These are phyloP conservation scores for Fusarium xylarioides DNA, from an alignment of 2,329 filamentous ascomycete species.

Conservation along the genomic window DNA sequence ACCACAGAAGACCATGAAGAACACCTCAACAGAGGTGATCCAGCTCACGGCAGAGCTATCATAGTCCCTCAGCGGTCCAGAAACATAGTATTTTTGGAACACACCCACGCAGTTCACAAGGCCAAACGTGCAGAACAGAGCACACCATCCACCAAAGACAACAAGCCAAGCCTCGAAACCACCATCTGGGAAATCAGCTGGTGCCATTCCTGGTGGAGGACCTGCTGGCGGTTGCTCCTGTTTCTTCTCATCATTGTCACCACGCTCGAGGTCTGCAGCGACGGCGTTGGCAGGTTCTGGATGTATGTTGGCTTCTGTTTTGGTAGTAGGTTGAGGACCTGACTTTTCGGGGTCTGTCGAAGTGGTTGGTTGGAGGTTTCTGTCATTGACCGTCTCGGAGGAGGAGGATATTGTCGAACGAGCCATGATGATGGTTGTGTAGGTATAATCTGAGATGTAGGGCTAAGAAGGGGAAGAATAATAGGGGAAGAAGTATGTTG, in stretches of 20 bases:
- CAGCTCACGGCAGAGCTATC: conserved; percentile 64
- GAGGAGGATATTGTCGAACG: conserved; percentile 39
- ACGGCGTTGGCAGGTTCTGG: conserved; percentile 45
- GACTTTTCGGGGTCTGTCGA: conserved; percentile 20
- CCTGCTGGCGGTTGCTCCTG: conserved; percentile 24
- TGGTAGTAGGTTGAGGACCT: conserved; percentile 9
- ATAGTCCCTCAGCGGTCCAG: conserved; percentile 57
- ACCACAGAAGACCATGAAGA: conserved; percentile 60
- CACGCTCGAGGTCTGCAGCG: conserved; percentile 42
- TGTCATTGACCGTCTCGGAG: conserved; percentile 40
- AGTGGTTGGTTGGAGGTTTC: conserved; percentile 7
- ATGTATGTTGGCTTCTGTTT: conserved; percentile 25
- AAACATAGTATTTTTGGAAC: conserved; percentile 68
- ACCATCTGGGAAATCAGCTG: conserved; percentile 68
- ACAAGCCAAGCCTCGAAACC: conserved; percentile 66
- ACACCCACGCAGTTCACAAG: conserved; percentile 59
- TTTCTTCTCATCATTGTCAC: conserved; percentile 18
- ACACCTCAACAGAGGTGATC: conserved; percentile 66
- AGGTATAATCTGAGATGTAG: background rate
- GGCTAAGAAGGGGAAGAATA: background rate
- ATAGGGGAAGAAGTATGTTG: too few species aligned
- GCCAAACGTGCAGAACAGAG: conserved; percentile 56
- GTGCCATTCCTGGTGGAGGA: conserved; percentile 49
- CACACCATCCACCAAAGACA: conserved; percentile 58
- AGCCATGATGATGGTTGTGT: conserved; percentile 27